Base-by-base conservation (phyloP, 768 basidiomycete genomes). In the Leccinum boreale region DNA sequence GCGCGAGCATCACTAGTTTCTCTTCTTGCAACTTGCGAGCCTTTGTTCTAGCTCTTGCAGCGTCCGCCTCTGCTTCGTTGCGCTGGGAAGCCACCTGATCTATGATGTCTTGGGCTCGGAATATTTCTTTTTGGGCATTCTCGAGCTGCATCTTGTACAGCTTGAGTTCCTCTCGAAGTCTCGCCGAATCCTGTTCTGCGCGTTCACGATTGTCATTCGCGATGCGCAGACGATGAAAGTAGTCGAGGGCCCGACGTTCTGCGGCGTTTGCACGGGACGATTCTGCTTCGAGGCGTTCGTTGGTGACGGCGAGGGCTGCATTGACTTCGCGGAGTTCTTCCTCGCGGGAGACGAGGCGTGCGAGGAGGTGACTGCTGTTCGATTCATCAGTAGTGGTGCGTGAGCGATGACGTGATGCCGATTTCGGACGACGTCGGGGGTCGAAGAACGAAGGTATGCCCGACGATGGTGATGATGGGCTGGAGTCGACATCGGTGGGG, bases 161-260 rank as follows among this genome's bases (percentile, higher is more conserved):
- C 50, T 72, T 73, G 36, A 82, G 68, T 58, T 81, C 80, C 60
- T 80, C 77, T 45, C 67, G 66, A 3, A 71, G 67, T 35, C 74
- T 68, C 12, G 72, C 68, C 0, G 70, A 61, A 3, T 80, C 77
- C 21, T 73, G 74, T 59, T 79, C 76, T 1, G 78, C 67, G 12
- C 67, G 65, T 7, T 72, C 59, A 42, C 78, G 74, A 33, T 71
- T 74, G 12, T 78, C 77, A 26, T 75, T 77, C 10, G 74, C 75
- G 42, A 70, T 66, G 49, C 74, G 75, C 55, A 81, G 68, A 24
- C 75, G 73, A 53, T 71, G 67, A 23, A 78, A 78, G 59, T 80
- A 73, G 48, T 80, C 80, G 46, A 78, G 68, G n/a, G 78, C 78
- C 39, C 79, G 75, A 42, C 70, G 71, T 59, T 81, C 79, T n/a